Conservation (phyloP, 305 asterid genomes). For the Ilex paraguariensis region DNA sequence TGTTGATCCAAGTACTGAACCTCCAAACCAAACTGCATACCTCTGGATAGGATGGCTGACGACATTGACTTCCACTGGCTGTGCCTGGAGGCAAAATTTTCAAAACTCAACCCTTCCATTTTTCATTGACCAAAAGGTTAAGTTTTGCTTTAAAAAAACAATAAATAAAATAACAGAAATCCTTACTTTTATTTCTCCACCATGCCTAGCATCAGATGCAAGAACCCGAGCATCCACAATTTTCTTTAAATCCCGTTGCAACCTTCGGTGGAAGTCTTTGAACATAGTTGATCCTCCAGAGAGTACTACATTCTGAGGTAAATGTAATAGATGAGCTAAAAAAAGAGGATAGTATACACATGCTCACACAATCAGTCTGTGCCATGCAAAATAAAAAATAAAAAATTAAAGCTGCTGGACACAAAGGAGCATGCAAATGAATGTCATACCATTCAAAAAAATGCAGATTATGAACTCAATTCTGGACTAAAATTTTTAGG, state of each 20-base stretch:
- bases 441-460: too few relatives aligned
- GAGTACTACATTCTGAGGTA: slow-evolving; percentile 71
- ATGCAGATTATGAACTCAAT: too few relatives aligned
- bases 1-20: slow-evolving; percentile 90
- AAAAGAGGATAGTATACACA: not conserved
- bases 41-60: slow-evolving; percentile 92
- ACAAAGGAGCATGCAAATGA: too few relatives aligned
- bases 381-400: too few relatives aligned
- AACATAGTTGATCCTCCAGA: slow-evolving; percentile 99
- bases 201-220: slow-evolving; percentile 58
- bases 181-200: slow-evolving; percentile 64
- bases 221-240: slow-evolving; percentile 78
- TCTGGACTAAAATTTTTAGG: too few relatives aligned
- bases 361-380: too few relatives aligned
- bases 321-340: slow-evolving; percentile 1
- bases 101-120: not conserved
- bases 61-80: slow-evolving; percentile 88
- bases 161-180: slow-evolving; percentile 1
- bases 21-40: slow-evolving; percentile 98
- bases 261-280: slow-evolving; percentile 81
- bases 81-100: slow-evolving; percentile 40
- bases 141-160: not conserved
- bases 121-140: too few relatives aligned
- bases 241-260: slow-evolving; percentile 84
- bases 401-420: too few relatives aligned